Evolutionary conservation across 306 rosid genomes (phyloP), one percentile per base, ranked within the genome.

Genomic region (Citrullus colocynthis): DNA sequence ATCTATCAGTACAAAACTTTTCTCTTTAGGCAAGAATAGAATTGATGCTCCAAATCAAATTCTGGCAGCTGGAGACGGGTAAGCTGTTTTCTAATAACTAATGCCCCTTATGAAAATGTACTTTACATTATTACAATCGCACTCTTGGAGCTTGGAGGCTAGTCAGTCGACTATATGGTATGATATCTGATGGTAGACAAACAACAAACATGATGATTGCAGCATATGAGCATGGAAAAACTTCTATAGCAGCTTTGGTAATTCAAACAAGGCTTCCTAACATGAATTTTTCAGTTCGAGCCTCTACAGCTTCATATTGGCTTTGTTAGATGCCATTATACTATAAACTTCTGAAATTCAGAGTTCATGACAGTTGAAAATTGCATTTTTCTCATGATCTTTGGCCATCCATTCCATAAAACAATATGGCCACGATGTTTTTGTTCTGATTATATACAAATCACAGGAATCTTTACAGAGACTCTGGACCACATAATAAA

Each of bases 61-160:
- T 75, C 76, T 84, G 64, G 75, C 83, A 77, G 63, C 66, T 67
- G 87, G 82, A 75, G 86, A 79, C 56, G 64, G 79, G 94, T 90
- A 60, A 41, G 91, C 67, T 76, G 77, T 78, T 81, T 65, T 37
- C 52, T 62, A 54, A 18, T 77, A 39, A 77, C 59, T 75, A 78
- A 20, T 83, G 52, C 77, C 62, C 32, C 56, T 80, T 30, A 13
- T 84, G 80, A 76, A 41, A 63, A 62, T 76, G 71, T 54, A 36
- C 37, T 80, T 76, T 6, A 78, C 28, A 24, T 24, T 56, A 77
- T 76, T 78, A 80, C 20, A 81, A 83, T 82, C 83, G 71, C 74
- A 76, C 82, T 66, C 78, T 16, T 78, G 87, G 87, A 83, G 80
- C 82, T 75, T 79, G 87, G 87, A 83, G 80, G 81, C 76, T 81